These are phyloP conservation scores for Amaranthus tricolor DNA, from an alignment of 179 eudicot species.

Conservation along the genomic window DNA sequence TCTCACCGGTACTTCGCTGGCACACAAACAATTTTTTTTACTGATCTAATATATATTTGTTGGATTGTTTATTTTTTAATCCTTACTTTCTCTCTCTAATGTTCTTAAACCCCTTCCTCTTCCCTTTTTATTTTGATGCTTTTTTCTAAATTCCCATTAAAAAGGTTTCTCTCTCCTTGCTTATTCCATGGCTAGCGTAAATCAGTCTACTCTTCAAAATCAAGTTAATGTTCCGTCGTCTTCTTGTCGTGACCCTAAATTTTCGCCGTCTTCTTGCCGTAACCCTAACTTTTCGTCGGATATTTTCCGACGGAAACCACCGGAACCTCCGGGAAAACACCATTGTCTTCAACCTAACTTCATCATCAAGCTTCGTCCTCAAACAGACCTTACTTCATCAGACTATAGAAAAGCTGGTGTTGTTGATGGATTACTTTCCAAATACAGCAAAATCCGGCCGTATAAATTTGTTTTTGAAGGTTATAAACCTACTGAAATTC, in stretches of 20 bases:
- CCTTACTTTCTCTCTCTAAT: too few relatives aligned
- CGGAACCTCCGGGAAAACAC: constrained; percentile 9
- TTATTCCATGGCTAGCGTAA: neutral
- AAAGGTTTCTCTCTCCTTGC: neutral
- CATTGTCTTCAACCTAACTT: neutral
- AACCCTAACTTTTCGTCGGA: constrained; percentile 7
- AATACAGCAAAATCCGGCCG: constrained; percentile 16
- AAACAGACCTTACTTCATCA: neutral
- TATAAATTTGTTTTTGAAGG: neutral
- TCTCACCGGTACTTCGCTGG: too few relatives aligned
- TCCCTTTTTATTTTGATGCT: too few relatives aligned
- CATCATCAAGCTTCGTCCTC: neutral
- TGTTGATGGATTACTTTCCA: constrained; percentile 11
- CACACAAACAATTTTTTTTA: too few relatives aligned
- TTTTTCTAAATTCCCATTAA: too few relatives aligned
- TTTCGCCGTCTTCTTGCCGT: neutral
- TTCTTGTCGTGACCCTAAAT: neutral
- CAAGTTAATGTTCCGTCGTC: neutral
- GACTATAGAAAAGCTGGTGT: neutral
- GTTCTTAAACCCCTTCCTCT: too few relatives aligned
- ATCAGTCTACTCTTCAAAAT: neutral
- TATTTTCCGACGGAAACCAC: constrained; percentile 9
- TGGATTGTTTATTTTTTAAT: too few relatives aligned
- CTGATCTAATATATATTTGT: too few relatives aligned
- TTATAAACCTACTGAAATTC: neutral